Base-by-base conservation (phyloP, 352 stramenopile species). In the Pythium chondricola region DNA sequence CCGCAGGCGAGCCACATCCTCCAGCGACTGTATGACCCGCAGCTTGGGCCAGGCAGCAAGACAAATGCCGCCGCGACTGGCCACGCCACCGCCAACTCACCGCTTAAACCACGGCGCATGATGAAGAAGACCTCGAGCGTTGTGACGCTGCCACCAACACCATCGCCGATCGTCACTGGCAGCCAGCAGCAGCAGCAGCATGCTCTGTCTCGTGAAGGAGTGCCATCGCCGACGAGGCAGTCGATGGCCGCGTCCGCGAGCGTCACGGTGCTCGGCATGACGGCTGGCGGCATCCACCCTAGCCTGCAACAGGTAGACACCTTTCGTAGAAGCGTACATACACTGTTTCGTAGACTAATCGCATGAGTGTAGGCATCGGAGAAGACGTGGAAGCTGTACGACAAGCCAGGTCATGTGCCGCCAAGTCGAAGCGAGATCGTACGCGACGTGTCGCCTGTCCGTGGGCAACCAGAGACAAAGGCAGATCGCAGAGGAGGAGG, bases 21-120 rank as follows among this genome's bases (percentile, higher is more conserved):
- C 27, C 75, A 87, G 55, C 69, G 75, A 13, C 52, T 87, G 2
- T 87, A 87, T 24, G 75, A 85, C 36, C 75, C 75, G 4, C 71
- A 83, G 24, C 57, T 85, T 22, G 75, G 71, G 0, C 66, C 73
- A 24, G 57, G 38, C 11, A 27, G 32, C 11, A 14, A n/a, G 16
- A 4, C n/a, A 18, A 40, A 18, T 13, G 20, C 13, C 25, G 7
- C 29, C 26, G 29, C 26, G 14, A 21, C 18, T 10, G 25, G n/a
- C n/a, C 35, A 35, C 6, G 30, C 32, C 9, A 22, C 33, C 39
- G 39, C 40, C 24, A 53, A 56, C 36, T 67, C 62, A 16, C 62
- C 58, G 9, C 61, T 85, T 21, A 79, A 72, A 30, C 73, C 73
- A 11, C 74, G 75, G 26, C 60, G 69, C 24, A 52, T 71, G 17